A percentile compares a stretch with the other conserved stretches of the same genome.
Conservation (phyloP, 768 basidiomycete species). For the Mycena maculata region DNA sequence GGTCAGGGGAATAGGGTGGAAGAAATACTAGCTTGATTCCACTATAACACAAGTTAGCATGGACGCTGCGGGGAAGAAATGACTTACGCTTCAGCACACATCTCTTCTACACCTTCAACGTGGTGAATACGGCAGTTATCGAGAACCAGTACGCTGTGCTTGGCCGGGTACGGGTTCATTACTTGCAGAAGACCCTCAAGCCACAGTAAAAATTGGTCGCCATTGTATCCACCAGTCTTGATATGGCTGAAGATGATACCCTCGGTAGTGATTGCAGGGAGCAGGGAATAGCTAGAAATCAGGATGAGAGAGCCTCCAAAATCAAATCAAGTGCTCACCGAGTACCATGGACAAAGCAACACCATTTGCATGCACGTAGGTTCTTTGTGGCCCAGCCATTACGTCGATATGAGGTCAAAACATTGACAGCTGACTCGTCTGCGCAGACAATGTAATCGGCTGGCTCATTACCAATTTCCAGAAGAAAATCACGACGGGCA, state of each 20-base stretch:
- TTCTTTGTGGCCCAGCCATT: conserved; percentile 19
- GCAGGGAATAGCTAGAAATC: conserved; percentile 32
- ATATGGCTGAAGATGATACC: conserved; percentile 34
- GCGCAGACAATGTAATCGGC: conserved; percentile 22
- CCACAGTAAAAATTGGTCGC: conserved; percentile 19
- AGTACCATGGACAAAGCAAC: conserved; percentile 13
- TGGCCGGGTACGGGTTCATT: conserved; percentile 38
- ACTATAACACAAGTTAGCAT: not conserved
- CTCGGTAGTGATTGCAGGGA: conserved; percentile 27
- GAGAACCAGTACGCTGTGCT: conserved; percentile 39
- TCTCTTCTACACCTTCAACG: not conserved
- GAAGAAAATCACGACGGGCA: not conserved
- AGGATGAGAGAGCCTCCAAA: not conserved
- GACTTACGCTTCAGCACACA: not conserved
- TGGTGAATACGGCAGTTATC: conserved; percentile 46
- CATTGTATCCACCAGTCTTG: conserved; percentile 30
- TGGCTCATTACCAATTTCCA: conserved; percentile 22
- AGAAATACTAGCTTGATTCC: conserved; percentile 43
- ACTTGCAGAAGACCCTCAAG: conserved; percentile 28
- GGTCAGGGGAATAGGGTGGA: conserved; percentile 49
- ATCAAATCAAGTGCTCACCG: not conserved
- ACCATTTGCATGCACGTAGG: not conserved
- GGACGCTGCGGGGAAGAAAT: not conserved
- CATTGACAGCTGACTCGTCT: conserved; percentile 25
- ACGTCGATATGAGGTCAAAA: conserved; percentile 14